These are phyloP conservation scores for Cladosporium sp. DNA, from an alignment of 2,329 filamentous ascomycete species.

Conservation along the genomic window DNA sequence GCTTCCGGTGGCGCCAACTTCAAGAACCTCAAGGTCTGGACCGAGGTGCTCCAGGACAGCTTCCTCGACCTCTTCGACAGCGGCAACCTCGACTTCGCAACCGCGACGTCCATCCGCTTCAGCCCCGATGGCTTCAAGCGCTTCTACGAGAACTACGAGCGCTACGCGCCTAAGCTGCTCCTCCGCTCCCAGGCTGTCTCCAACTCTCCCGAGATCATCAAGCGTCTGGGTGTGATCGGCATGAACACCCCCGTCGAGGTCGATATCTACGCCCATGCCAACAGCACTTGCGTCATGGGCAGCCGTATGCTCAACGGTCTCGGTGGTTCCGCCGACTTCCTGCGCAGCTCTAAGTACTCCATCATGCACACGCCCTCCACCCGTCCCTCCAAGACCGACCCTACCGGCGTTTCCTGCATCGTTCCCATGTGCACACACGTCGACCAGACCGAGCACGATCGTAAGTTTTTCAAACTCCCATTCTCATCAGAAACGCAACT, in stretches of 20 bases:
- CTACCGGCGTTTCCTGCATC: conserved; percentile 75
- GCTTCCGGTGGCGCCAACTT: conserved; percentile 68
- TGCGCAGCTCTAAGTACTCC: conserved; percentile 71
- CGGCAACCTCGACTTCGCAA: conserved; percentile 81
- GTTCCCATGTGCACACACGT: conserved; percentile 89
- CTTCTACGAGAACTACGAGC: conserved; percentile 81
- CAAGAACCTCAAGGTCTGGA: conserved; percentile 85
- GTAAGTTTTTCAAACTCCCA: background rate
- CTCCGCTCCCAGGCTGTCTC: conserved; percentile 83
- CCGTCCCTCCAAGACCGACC: conserved; percentile 74
- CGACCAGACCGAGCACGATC: conserved; percentile 88
- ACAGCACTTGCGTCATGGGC: conserved; percentile 84
- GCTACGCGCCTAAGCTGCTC: conserved; percentile 73
- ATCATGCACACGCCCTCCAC: conserved; percentile 91
- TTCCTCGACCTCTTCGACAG: conserved; percentile 91
- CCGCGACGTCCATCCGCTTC: conserved; percentile 84
- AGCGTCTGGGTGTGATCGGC: conserved; percentile 77
- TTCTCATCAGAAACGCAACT: background rate
- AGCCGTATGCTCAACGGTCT: conserved; percentile 82
- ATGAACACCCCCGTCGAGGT: conserved; percentile 96
- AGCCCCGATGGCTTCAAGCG: conserved; percentile 85
- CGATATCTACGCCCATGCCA: conserved; percentile 90
- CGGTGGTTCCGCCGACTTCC: conserved; percentile 75
- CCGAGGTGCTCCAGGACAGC: conserved; percentile 85
- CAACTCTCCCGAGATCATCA: conserved; percentile 86